Evolutionary conservation across 176 grass and related monocot species (phyloP), one percentile per base, ranked within the genome.

Genomic region (Metroxylon sagu): DNA sequence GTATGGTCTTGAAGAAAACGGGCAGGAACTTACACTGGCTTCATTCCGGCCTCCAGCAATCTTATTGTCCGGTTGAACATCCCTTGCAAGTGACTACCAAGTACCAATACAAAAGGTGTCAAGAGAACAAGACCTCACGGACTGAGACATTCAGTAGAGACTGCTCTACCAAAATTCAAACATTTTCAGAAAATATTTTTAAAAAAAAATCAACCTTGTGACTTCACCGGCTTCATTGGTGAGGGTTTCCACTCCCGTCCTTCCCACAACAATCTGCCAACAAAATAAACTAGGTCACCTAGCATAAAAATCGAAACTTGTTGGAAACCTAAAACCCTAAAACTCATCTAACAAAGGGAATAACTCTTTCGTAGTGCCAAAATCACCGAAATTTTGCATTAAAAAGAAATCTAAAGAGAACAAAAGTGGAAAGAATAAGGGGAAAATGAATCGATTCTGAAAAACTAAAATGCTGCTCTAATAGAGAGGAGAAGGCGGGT

Each of bases 141-240:
- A 35, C 7, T 35, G 31, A 35, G 31, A 35, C 6, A 6, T 1
- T 35, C 0, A 35, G 31, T 35, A 35, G 31, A 35, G 31, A 35
- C 8, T 35, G 6, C 31, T 10, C 5, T 35, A 35, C 31, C 31
- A 35, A 35, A 8, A 8, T 35, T 35, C 31, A 35, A 35, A 6
- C 8, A 35, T 35, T 35, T 8, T 35, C 14, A 5, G 57, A 50
- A 19, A 6, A 26, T 3, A 56, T 1, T 52, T 6, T 52, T 18
- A 28, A 53, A 67, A 30, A 48, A 35, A 35, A 10, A 35, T 2
- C 31, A 35, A 78, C 93, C 93, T 97, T 17, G 87, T 91, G 61
- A 97, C 79, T 88, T 92, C 87, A 54, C 93, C 87, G 57, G 87
- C 76, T 16, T 97, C 93, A 68, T 97, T 92, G 4, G 81, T 92